phyloP scores from a whole-genome alignment of 441 rosid species.

The Raphanus hybrid region DNA sequence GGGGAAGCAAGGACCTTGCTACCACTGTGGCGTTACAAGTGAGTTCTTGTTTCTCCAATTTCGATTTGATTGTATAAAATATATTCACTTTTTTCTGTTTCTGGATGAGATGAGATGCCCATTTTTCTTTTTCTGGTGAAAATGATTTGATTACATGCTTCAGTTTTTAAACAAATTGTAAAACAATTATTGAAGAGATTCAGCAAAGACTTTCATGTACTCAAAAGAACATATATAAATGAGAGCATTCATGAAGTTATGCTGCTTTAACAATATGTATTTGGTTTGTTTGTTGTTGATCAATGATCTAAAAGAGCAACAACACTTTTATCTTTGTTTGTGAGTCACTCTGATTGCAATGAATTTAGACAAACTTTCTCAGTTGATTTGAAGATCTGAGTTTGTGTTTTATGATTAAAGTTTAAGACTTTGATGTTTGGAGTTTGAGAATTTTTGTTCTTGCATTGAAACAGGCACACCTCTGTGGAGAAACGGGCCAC shows the following conservation, averaged over 20 bases:
- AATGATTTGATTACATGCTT: constrained; percentile 30
- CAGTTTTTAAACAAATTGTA: background rate
- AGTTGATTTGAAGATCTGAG: constrained; percentile 8
- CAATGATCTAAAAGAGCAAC: constrained; percentile 21
- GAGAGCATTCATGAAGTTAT: constrained; percentile 21
- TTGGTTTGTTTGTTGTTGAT: constrained; percentile 24
- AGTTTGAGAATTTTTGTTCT: constrained; percentile 11
- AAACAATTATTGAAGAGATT: constrained; percentile 20
- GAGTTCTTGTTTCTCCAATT: constrained; percentile 83
- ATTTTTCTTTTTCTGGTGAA: constrained; percentile 21
- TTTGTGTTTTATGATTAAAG: constrained; percentile 12
- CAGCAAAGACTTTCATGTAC: constrained; percentile 35
- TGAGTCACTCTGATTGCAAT: constrained; percentile 21
- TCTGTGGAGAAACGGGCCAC: constrained; percentile 47
- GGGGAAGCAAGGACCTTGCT: constrained; percentile 99
- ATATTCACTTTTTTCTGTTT: constrained; percentile 28
- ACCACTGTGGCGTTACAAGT: constrained; percentile 99
- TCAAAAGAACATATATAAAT: constrained; percentile 18
- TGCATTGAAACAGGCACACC: constrained; percentile 41
- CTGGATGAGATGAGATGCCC: constrained; percentile 28
- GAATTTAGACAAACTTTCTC: background rate
- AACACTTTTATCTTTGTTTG: constrained; percentile 9
- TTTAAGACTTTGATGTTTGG: constrained; percentile 23
- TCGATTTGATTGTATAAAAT: constrained; percentile 25
- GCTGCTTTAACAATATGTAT: constrained; percentile 2